Base-by-base conservation (phyloP, 768 basidiomycete genomes). In the Leccinum olivaceopallidum region DNA sequence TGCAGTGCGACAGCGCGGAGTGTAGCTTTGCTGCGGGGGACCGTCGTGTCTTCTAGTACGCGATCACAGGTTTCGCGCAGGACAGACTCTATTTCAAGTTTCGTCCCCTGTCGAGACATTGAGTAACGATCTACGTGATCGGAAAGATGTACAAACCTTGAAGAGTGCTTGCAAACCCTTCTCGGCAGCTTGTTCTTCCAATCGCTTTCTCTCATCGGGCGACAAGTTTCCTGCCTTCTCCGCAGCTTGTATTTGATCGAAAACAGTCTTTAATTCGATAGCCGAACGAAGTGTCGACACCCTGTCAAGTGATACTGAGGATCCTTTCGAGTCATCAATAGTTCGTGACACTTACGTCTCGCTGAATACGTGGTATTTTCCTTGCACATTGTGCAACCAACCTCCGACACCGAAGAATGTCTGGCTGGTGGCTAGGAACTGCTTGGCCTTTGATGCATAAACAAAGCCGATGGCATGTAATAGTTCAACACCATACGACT, bases 121-220 rank as follows among this genome's bases (percentile, higher is more conserved):
- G 24, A 51, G 26, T 13, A 12, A 53, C 12, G 20, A 10, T 2
- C 24, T 2, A 13, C 18, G 7, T 16, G 12, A 53, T 30, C 10
- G 26, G 24, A 51, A 6, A 39, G 18, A 52, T 26, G n/a, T 24
- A 55, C 69, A 51, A 54, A 88, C 92, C 81, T 95, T 95, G 83
- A 95, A 95, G 32, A 95, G 76, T 1, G 94, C 92, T 66, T 94
- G 91, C 1, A 95, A 73, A 13, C 92, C 94, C 73, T 95, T 95
- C 78, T 95, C 94, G 0, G 94, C 94, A 1, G 94, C 94, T 67
- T 94, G 90, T 66, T 95, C 94, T 70, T 96, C 94, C 1, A 96
- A 77, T 59, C 86, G 84, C 70, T 83, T 86, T 76, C 85, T 88
- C 76, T 94, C 91, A 48, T 94, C 93, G 0, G 88, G 84, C 30